phyloP scores from a whole-genome alignment of 148 eudicot species.

The Rhododendron ovatum region DNA sequence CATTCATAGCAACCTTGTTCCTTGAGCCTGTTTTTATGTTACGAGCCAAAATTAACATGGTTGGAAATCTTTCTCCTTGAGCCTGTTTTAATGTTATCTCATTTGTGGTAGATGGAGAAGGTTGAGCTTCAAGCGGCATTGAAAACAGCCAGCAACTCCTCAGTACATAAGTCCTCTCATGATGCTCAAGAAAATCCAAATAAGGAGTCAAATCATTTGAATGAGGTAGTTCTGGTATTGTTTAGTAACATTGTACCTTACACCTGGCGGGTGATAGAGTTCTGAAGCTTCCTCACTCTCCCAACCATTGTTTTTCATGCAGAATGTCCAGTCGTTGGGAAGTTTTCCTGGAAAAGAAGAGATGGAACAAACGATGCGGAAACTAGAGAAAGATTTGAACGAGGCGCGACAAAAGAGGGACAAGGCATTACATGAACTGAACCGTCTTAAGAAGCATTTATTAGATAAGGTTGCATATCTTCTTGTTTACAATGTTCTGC shows the following conservation, averaged over 20 bases:
- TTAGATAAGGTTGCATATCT: slow-evolving; percentile 65
- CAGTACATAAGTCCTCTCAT: neutral
- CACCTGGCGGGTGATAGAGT: neutral
- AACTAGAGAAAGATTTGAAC: slow-evolving; percentile 68
- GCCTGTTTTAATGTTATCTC: slow-evolving; percentile 1
- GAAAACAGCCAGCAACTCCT: slow-evolving; percentile 21
- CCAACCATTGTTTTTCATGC: slow-evolving; percentile 6
- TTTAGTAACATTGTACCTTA: neutral
- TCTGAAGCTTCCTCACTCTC: slow-evolving; percentile 1
- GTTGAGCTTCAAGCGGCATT: slow-evolving; percentile 43
- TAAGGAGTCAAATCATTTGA: slow-evolving; percentile 15
- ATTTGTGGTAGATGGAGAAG: slow-evolving; percentile 39
- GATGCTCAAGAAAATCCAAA: slow-evolving; percentile 11
- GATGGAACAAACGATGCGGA: slow-evolving; percentile 57
- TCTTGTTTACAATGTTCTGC: neutral
- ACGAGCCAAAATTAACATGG: neutral
- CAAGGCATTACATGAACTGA: slow-evolving; percentile 74
- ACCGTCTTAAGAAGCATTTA: slow-evolving; percentile 95
- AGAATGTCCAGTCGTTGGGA: slow-evolving; percentile 28
- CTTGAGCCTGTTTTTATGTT: slow-evolving; percentile 4
- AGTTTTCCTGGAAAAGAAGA: slow-evolving; percentile 58
- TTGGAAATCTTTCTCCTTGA: neutral
- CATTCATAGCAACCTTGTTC: neutral
- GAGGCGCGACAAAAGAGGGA: slow-evolving; percentile 65
- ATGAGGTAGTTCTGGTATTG: slow-evolving; percentile 25